A percentile compares a stretch with the other conserved stretches of the same genome.
Evolutionary conservation across 1,284 basidiomycete species (phyloP).

Genomic region (Leucoagaricus sp.): DNA sequence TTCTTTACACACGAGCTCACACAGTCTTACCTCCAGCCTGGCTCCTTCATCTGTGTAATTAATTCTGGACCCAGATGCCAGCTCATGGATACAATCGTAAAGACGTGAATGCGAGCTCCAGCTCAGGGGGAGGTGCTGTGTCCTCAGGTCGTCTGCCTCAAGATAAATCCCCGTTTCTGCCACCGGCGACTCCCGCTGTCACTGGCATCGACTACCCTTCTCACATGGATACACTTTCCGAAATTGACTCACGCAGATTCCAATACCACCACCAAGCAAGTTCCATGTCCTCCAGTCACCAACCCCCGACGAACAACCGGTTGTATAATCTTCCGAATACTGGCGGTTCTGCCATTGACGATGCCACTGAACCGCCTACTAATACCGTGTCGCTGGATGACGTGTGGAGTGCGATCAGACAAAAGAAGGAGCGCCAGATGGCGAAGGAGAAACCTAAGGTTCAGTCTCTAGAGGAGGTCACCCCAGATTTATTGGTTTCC

Average conservation of each 20-base stretch:
- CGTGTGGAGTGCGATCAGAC: constrained; percentile 63
- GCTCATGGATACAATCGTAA: constrained; percentile 28
- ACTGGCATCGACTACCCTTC: constrained; percentile 46
- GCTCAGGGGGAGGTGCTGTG: constrained; percentile 11
- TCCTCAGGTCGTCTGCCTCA: constrained; percentile 13
- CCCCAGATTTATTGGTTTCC: constrained; percentile 29
- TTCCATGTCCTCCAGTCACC: constrained; percentile 9
- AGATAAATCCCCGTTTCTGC: constrained; percentile 28
- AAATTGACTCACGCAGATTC: constrained; percentile 27
- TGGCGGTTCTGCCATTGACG: constrained; percentile 39
- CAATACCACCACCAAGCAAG: constrained; percentile 7
- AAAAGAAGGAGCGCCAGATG: constrained; percentile 62
- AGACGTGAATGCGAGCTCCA: constrained; percentile 21
- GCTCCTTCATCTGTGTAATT: constrained; percentile 5
- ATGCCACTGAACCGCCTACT: constrained; percentile 38
- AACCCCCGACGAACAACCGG: constrained; percentile 16
- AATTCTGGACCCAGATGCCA: constrained; percentile 26
- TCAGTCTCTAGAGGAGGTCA: constrained; percentile 55
- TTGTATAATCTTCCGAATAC: constrained; percentile 37
- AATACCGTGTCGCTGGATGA: constrained; percentile 52
- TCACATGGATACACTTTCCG: constrained; percentile 33
- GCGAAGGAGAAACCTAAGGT: constrained; percentile 66
- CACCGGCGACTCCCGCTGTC: constrained; percentile 43
- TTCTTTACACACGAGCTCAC: background rate
- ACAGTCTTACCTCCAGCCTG: background rate